A percentile compares a stretch with the other conserved stretches of the same genome.
Evolutionary conservation across 2,329 filamentous ascomycete genomes (phyloP).

Genomic region (Fusarium brevicatenulatum): DNA sequence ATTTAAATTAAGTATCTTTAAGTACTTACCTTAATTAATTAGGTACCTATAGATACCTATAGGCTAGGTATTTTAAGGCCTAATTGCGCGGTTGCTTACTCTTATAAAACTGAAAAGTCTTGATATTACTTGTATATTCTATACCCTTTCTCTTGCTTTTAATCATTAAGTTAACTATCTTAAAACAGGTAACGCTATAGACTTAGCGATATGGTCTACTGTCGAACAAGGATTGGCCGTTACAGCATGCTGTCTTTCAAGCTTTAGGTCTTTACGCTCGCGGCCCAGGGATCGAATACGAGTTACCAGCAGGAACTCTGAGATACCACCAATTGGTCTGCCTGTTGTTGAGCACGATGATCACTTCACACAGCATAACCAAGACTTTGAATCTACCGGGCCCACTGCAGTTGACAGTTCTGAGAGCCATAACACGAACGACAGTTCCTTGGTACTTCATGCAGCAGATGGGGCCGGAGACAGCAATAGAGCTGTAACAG

Average conservation of each 20-base stretch:
- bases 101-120: neutral
- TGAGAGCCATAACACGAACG: neutral
- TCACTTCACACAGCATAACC: fast-evolving
- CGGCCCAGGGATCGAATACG: fast-evolving
- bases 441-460: neutral
- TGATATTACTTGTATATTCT: neutral
- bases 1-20: too few relatives aligned
- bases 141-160: neutral
- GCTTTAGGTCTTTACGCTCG: neutral
- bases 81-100: neutral
- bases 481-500: neutral
- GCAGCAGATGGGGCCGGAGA: neutral
- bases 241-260: neutral
- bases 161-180: fast-evolving
- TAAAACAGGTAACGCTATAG: neutral
- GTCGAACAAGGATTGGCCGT: neutral
- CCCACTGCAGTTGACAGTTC: neutral
- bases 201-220: fast-evolving
- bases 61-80: too few relatives aligned
- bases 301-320: fast-evolving
- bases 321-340: neutral
- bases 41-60: too few relatives aligned
- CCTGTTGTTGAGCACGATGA: neutral
- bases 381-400: neutral
- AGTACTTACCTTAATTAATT: too few relatives aligned